phyloP scores from a whole-genome alignment of 768 basidiomycete species.

The Boletus sp. region DNA sequence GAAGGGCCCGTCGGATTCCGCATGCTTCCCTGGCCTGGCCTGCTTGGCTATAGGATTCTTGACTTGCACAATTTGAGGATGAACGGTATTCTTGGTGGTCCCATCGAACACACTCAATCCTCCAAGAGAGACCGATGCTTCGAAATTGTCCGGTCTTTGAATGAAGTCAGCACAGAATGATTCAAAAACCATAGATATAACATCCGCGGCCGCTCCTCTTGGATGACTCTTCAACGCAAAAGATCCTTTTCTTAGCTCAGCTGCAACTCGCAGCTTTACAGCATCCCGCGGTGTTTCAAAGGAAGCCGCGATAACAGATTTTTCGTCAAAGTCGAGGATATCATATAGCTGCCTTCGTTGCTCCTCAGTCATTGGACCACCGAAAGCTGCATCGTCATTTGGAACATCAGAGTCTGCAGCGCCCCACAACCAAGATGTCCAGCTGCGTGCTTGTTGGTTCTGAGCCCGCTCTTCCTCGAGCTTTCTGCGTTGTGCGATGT shows the following conservation, averaged over 20 bases:
- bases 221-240: slow-evolving; percentile 80
- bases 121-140: slow-evolving; percentile 79
- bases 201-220: slow-evolving; percentile 57
- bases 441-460: slow-evolving; percentile 50
- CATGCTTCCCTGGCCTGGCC: slow-evolving; percentile 34
- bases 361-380: slow-evolving; percentile 78
- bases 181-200: slow-evolving; percentile 86
- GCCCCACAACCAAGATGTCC: slow-evolving; percentile 84
- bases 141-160: slow-evolving; percentile 85
- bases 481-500: slow-evolving; percentile 64
- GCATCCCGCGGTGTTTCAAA: slow-evolving; percentile 77
- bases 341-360: slow-evolving; percentile 89
- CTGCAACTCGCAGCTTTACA: slow-evolving; percentile 68
- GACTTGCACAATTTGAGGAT: slow-evolving; percentile 89
- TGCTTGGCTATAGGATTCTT: slow-evolving; percentile 40
- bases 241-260: slow-evolving; percentile 83
- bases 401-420: slow-evolving; percentile 39
- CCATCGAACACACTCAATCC: slow-evolving; percentile 89
- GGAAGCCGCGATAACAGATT: slow-evolving; percentile 62
- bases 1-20: slow-evolving; percentile 54
- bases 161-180: slow-evolving; percentile 78
- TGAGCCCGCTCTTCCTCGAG: slow-evolving; percentile 65
- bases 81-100: slow-evolving; percentile 74
- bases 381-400: slow-evolving; percentile 54
- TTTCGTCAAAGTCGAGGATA: slow-evolving; percentile 89